These are phyloP conservation scores for Fusarium robinianum DNA, from an alignment of 2,329 filamentous ascomycete genomes.

Conservation along the genomic window DNA sequence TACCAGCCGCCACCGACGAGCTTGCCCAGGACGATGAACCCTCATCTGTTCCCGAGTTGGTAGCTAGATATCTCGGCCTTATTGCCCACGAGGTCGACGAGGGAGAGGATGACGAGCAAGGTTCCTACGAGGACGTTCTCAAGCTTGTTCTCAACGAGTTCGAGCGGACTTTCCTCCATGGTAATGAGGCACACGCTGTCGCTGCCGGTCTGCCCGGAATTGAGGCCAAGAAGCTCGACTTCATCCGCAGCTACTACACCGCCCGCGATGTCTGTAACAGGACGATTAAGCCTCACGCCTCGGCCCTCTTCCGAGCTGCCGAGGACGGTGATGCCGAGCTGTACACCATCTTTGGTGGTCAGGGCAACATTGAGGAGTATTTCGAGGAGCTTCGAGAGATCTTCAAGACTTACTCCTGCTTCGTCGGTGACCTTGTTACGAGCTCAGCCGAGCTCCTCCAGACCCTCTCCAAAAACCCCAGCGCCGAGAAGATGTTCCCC, in stretches of 20 bases:
- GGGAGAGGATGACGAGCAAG: slow-evolving; percentile 85
- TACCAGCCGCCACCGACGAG: slow-evolving; percentile 93
- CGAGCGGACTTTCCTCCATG: slow-evolving; percentile 89
- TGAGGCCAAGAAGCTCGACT: slow-evolving; percentile 85
- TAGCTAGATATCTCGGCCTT: slow-evolving; percentile 91
- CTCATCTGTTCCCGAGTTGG: slow-evolving; percentile 90
- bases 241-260: slow-evolving; percentile 89
- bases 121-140: slow-evolving; percentile 89
- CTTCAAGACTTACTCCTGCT: slow-evolving; percentile 87
- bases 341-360: slow-evolving; percentile 94
- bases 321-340: slow-evolving; percentile 81
- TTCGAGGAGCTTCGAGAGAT: slow-evolving; percentile 96
- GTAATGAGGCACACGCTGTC: slow-evolving; percentile 94
- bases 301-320: slow-evolving; percentile 86
- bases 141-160: slow-evolving; percentile 95
- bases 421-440: slow-evolving; percentile 83
- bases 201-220: slow-evolving; percentile 87
- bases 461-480: slow-evolving; percentile 77
- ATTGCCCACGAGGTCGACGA: slow-evolving; percentile 88
- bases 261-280: slow-evolving; percentile 83
- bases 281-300: slow-evolving; percentile 89
- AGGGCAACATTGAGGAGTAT: slow-evolving; percentile 99
- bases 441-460: slow-evolving; percentile 87
- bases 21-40: slow-evolving; percentile 98
- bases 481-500: slow-evolving; percentile 91